Base-by-base conservation (phyloP, 2,329 filamentous ascomycete genomes). In the Pseudogymnoascus sp. region DNA sequence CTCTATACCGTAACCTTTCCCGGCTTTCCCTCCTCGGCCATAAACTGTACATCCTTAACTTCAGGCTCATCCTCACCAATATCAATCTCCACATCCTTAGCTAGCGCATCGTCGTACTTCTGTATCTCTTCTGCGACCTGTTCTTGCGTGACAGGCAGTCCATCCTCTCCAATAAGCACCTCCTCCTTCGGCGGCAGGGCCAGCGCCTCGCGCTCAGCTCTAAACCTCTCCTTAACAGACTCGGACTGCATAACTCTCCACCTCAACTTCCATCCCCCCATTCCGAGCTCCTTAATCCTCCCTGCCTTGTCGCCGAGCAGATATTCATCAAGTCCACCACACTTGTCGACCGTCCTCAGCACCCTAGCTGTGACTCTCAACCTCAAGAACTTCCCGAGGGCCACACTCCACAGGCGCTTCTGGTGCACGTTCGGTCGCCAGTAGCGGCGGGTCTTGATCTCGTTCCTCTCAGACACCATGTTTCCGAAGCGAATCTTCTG, bases 281-380 rank as follows among this genome's bases (percentile, higher is more conserved):
- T 86, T 4, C 95, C 95, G 64, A 99, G 80, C 76, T 96, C 91
- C 78, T 88, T 90, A 72, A 97, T 82, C 67, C 95, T 84, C 42
- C 81, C 83, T 14, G 88, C 80, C 77, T 91, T 95, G 74, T 86
- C 84, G 69, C 91, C 92, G 44, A 96, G 81, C 53, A 99, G 80
- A 78, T 99, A 99, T 72, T 92, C 87, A 75, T 99, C 95, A 67
- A 99, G 81, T 6, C 95, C 92, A 65, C 93, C 93, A 66, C 89
- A 86, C 74, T 92, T 93, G 73, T 91, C 87, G 72, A 97, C 90
- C 37, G 86, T 88, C 72, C 85, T 81, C 69, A 89, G 80, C 25
- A 91, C 89, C 63, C 84, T 82, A 42, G 89, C 81, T 5, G 87
- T 90, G 64, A 93, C 79, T 66, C 87, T 82, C 40, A 89, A 82